Evolutionary conservation across 108 stramenopile genomes (phyloP), one percentile per base, ranked within the genome.

Genomic region (Chaetoceros tenuissimus): DNA sequence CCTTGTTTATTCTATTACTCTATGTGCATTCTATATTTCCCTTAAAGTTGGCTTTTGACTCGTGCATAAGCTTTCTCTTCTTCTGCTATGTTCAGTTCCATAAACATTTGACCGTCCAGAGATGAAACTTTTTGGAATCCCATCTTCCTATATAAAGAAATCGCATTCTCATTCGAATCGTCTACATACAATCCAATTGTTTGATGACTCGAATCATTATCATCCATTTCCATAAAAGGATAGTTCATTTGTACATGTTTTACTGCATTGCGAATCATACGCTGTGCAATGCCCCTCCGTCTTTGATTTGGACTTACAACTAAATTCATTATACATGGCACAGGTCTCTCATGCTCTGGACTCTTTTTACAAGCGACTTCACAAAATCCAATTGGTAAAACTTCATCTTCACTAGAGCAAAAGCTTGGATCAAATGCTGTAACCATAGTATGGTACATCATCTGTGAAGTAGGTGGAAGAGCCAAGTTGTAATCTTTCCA

Each of bases 401-500:
- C 52, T 68, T 67, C 46, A 67, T 72, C n/a, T 13, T 40, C 13
- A 10, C 34, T 13, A 70, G 71, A 20, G 72, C 20, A 27, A 60
- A 22, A 23, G 55, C 57, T 40, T 10, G 5, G 8, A 59, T 74
- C 73, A 3, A 65, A 70, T 18, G 71, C 73, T 31, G 66, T 74
- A 67, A 74, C 72, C 3, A 66, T 70, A 3, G 72, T 26, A 19
- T 71, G 28, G 8, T 72, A 64, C 1, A 69, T 70, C 16, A 66
- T 74, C 0, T 69, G 71, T 1, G 60, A 64, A 31, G 72, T 70
- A 7, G 71, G 66, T 10, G 67, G 63, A 20, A 74, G 60, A 0
- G 69, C 69, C 71, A 74, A 71, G 13, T 60, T 66, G 19, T 71
- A 74, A 10, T 69, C 73, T 45, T 74, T 71, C 10, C 71, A 27